These are phyloP conservation scores for Ambrosia hybrid DNA, from an alignment of 140 eudicot genomes.

Conservation along the genomic window DNA sequence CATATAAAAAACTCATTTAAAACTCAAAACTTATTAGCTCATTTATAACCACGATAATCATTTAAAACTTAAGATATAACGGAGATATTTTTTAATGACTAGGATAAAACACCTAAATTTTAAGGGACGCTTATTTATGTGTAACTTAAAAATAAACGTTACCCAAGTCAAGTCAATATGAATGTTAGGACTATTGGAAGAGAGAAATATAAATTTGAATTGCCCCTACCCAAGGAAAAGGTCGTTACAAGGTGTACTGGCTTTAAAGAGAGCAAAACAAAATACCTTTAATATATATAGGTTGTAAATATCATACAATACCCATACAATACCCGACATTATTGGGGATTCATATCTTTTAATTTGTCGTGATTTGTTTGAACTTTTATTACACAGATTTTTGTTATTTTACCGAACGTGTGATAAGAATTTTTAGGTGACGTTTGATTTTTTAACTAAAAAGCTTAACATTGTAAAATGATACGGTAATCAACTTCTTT, in stretches of 20 bases:
- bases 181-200: not conserved
- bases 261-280: not conserved
- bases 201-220: not conserved
- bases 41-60: too few relatives aligned
- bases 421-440: not conserved
- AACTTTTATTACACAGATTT: not conserved
- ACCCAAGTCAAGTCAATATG: not conserved
- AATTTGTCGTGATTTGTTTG: not conserved
- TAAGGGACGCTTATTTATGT: too few relatives aligned
- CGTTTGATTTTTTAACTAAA: not conserved
- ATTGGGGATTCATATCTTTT: not conserved
- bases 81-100: too few relatives aligned
- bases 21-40: too few relatives aligned
- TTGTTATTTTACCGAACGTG: not conserved
- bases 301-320: too few relatives aligned
- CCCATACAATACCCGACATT: not conserved
- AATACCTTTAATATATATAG: not conserved
- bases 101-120: too few relatives aligned
- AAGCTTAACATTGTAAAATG: not conserved
- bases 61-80: too few relatives aligned
- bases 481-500: not conserved
- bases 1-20: too few relatives aligned
- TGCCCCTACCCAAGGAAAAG: slow-evolving; percentile 14
- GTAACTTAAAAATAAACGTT: too few relatives aligned
- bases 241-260: not conserved